Evolutionary conservation across 257 asterid species (phyloP).

Genomic region (Buddleja alternifolia): DNA sequence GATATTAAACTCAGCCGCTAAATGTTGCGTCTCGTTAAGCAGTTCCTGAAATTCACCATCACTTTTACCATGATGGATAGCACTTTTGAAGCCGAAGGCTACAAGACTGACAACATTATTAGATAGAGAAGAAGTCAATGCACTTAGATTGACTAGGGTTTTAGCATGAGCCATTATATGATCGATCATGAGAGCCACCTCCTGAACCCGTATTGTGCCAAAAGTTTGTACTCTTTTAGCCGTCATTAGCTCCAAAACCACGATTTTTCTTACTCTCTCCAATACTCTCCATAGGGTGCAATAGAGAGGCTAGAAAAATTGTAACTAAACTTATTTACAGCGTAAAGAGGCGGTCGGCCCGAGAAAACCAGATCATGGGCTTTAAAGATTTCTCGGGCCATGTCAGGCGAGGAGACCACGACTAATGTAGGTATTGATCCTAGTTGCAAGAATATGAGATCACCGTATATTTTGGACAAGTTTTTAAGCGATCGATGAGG

Average conservation of each 20-base stretch:
- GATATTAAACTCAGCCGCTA: conserved; percentile 32
- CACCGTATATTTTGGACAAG: conserved; percentile 24
- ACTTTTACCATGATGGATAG: neutral
- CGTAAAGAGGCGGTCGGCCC: conserved; percentile 13
- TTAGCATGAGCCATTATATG: neutral
- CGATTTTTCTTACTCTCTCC: too few relatives aligned
- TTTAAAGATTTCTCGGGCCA: too few relatives aligned
- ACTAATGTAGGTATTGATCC: conserved; percentile 30
- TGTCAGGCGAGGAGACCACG: conserved; percentile 29
- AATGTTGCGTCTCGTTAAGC: conserved; percentile 20
- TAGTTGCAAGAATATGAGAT: conserved; percentile 27
- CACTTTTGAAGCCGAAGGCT: conserved; percentile 33
- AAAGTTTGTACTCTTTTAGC: too few relatives aligned
- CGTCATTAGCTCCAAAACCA: too few relatives aligned
- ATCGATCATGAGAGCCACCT: conserved; percentile 21
- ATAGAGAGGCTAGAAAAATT: neutral
- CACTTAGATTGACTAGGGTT: conserved; percentile 27
- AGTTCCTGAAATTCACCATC: conserved; percentile 16
- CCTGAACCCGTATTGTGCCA: conserved; percentile 35
- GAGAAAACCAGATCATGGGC: conserved; percentile 30
- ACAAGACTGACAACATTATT: conserved; percentile 40
- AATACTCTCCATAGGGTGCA: conserved; percentile 30
- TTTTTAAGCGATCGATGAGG: conserved; percentile 27
- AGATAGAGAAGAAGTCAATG: conserved; percentile 16
- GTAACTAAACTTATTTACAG: neutral